Percentiles rank a stretch among this genome's conserved stretches.
phyloP scores from a whole-genome alignment of 1,284 basidiomycete species.

The Ustanciosporium gigantosporum region DNA sequence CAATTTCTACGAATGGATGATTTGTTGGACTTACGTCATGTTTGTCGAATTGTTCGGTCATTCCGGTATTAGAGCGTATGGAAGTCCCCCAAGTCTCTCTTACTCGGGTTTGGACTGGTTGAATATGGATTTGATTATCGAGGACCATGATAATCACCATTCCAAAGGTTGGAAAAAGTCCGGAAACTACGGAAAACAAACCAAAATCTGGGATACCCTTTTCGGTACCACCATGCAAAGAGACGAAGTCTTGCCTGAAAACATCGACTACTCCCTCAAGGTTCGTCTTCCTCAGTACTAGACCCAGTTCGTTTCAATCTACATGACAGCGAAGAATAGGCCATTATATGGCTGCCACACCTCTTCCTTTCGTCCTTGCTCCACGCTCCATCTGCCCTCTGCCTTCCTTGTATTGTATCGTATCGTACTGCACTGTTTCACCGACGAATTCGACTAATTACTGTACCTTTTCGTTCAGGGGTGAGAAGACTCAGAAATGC shows the following conservation, averaged over 20 bases:
- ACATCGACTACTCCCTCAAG: conserved; percentile 25
- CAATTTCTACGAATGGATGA: conserved; percentile 33
- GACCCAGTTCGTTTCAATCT: too few relatives aligned
- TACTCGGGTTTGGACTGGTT: conserved; percentile 26
- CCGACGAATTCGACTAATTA: too few relatives aligned
- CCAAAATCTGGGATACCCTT: conserved; percentile 50
- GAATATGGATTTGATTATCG: conserved; percentile 51
- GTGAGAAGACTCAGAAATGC: too few relatives aligned
- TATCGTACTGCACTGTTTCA: too few relatives aligned
- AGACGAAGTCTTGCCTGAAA: conserved; percentile 31
- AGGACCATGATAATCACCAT: conserved; percentile 60
- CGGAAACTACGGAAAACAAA: conserved; percentile 57
- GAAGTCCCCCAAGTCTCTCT: conserved; percentile 29
- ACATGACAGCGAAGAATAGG: too few relatives aligned
- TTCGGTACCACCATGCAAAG: conserved; percentile 51
- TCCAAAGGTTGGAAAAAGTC: conserved; percentile 43
- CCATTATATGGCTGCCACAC: too few relatives aligned
- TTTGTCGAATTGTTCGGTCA: conserved; percentile 51
- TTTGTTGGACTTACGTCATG: conserved; percentile 39
- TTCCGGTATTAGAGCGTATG: conserved; percentile 46
- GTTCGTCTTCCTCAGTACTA: conserved; percentile 17
- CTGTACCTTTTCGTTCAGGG: too few relatives aligned
- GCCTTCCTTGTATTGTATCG: too few relatives aligned
- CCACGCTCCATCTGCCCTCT: too few relatives aligned
- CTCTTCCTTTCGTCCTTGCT: too few relatives aligned